A percentile compares a stretch with the other conserved stretches of the same genome.
phyloP scores from a whole-genome alignment of 805 yeast genomes.

The Wickerhamomyces tratensis region DNA sequence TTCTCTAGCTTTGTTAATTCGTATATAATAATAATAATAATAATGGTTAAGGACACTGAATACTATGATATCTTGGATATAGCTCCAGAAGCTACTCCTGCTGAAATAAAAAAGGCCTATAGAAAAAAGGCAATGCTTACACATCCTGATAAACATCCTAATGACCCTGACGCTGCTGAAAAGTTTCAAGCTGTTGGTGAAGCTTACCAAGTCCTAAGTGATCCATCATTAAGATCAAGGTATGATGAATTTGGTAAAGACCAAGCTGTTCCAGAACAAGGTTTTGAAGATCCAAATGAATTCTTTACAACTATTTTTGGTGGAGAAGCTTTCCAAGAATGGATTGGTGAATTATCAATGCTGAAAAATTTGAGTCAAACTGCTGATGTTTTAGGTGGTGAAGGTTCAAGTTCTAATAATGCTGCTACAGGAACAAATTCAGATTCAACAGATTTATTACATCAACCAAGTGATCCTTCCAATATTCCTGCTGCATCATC shows the following conservation, averaged over 20 bases:
- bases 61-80: conserved; percentile 81
- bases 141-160: conserved; percentile 97
- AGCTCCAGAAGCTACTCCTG: conserved; percentile 55
- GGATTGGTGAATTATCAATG: conserved; percentile 72
- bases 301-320: conserved; percentile 80
- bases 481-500: conserved; percentile 3
- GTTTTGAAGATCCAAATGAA: conserved; percentile 80
- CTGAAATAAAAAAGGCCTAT: conserved; percentile 89
- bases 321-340: conserved; percentile 67
- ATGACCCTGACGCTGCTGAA: conserved; percentile 81
- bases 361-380: conserved; percentile 52
- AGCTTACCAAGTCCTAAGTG: conserved; percentile 76
- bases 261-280: conserved; percentile 56
- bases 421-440: not conserved
- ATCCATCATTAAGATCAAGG: conserved; percentile 51
- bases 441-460: conserved; percentile 3
- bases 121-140: conserved; percentile 80
- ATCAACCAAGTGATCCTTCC: not conserved
- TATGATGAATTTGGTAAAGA: conserved; percentile 87
- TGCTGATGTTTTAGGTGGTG: conserved; percentile 35
- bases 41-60: conserved; percentile 76
- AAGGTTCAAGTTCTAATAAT: conserved; percentile 15
- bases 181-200: conserved; percentile 68
- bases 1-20: too few species aligned
- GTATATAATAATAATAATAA: conserved; percentile 39